Evolutionary conservation across 2,329 filamentous ascomycete genomes (phyloP), one percentile per base, ranked within the genome.

Genomic region (Paradendryphiella salina): DNA sequence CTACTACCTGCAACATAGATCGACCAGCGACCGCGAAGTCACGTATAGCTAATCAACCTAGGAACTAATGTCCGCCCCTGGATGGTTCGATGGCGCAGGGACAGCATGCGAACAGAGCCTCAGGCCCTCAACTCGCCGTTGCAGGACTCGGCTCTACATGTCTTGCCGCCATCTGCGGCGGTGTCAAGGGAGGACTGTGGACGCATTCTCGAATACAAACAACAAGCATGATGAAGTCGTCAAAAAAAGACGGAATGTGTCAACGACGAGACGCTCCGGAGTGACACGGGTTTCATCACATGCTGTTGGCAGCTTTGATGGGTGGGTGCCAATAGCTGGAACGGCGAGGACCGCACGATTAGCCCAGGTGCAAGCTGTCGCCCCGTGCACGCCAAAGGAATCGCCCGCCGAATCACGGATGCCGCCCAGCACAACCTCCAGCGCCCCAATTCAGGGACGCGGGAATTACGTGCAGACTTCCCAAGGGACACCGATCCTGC

Each of bases 401-500:
- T 46, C 46, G 48, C 38, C 59, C 52, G 48, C 56, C 70, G 51
- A 72, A 73, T 72, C 67, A 72, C 39, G 44, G 28, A 31, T 36
- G 42, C 43, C 55, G 60, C 56, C 62, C 46, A 54, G 59, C 48
- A 40, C 57, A 37, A 54, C 57, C 53, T 53, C 54, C 40, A 51
- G 51, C 63, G 66, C 69, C 69, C 15, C 63, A 35, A 55, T 57
- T 66, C 67, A 69, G 64, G 65, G 64, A 66, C 61, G 52, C 57
- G 61, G 66, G 62, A 63, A 63, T 68, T 57, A 63, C 59, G 54
- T 65, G 63, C 63, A 64, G 62, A 52, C 9, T 20, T 33, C 32
- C 20, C 42, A 43, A 41, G 37, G 46, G 35, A 31, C 49, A 46
- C 52, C 50, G 45, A 59, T 10, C 50, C 46, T 54, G 54, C 42